Base-by-base conservation (phyloP, 1,139 yeast species). In the Lizanozyma gosingica region DNA sequence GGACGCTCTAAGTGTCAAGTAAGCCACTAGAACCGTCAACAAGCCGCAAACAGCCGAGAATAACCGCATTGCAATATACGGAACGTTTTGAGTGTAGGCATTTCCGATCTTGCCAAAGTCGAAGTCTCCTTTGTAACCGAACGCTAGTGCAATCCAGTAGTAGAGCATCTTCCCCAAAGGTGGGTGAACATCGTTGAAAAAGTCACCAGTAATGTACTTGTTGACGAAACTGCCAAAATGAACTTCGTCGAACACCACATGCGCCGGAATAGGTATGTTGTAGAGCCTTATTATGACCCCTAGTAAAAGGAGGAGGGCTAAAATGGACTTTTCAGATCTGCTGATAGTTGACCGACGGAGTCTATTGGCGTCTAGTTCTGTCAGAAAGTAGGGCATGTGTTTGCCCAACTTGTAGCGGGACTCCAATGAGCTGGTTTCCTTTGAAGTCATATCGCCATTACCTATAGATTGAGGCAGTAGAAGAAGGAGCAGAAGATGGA, bases 171-270 rank as follows among this genome's bases (percentile, higher is more conserved):
- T 67, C 4, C 65, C 72, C 35, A 82, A 59, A 2, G 90, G 88
- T 0, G 90, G 88, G 41, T 80, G 76, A 2, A 71, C 66, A 47
- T 76, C 83, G 15, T 79, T 53, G 51, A 76, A 80, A 48, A 76
- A 81, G 36, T 71, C 67, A n/a, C 87, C 85, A 35, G 63, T 63
- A 46, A 69, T 60, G 62, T 83, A 86, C 44, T 73, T 70, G 43
- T 54, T 45, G 2, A 58, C 60, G 45, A 56, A 63, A 6, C 61
- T 59, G 4, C 67, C 66, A 39, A 68, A 62, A 48, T 55, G 70
- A 34, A 55, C 66, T 41, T 59, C 77, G 53, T 58, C 71, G 43
- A 57, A 64, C 14, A 55, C 74, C 27, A 60, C 71, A 32, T 60
- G 56, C 39, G 57, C 41, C 4, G 74, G 74, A 18, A 37, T 34